phyloP scores from a whole-genome alignment of 2,329 filamentous ascomycete species.

The Neonectria hederae region DNA sequence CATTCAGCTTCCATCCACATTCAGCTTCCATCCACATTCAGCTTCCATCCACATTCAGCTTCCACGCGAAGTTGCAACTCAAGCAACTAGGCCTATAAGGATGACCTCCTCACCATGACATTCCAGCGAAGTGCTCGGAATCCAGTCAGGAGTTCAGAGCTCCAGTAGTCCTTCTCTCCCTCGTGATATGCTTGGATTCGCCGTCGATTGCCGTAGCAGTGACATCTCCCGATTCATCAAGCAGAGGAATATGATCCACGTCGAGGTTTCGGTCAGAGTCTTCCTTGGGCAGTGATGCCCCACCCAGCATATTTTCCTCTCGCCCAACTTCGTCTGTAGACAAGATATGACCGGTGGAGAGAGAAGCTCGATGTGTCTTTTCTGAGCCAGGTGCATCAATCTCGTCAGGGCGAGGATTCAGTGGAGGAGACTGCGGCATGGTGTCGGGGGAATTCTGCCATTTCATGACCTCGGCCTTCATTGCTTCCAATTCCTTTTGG shows the following conservation, averaged over 20 bases:
- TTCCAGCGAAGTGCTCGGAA: neutral
- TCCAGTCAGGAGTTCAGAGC: neutral
- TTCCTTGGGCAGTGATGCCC: slow-evolving; percentile 28
- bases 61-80: neutral
- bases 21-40: neutral
- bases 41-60: neutral
- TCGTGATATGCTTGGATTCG: slow-evolving; percentile 55
- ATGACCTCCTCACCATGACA: neutral
- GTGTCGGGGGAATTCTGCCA: slow-evolving; percentile 76
- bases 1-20: neutral
- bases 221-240: slow-evolving; percentile 55
- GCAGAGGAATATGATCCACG: slow-evolving; percentile 66
- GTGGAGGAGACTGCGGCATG: slow-evolving; percentile 47
- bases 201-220: slow-evolving; percentile 56
- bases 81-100: neutral
- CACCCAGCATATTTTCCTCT: slow-evolving; percentile 30
- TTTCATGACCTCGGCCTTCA: slow-evolving; percentile 88
- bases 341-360: slow-evolving; percentile 26
- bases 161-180: slow-evolving; percentile 56
- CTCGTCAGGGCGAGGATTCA: slow-evolving; percentile 45
- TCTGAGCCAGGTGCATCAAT: slow-evolving; percentile 21
- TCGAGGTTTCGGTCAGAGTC: slow-evolving; percentile 39
- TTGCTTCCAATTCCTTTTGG: slow-evolving; percentile 91
- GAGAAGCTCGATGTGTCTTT: slow-evolving; percentile 27
- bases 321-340: slow-evolving; percentile 31